Evolutionary conservation across 1,284 basidiomycete species (phyloP).

Genomic region (Fomes fomentarius): DNA sequence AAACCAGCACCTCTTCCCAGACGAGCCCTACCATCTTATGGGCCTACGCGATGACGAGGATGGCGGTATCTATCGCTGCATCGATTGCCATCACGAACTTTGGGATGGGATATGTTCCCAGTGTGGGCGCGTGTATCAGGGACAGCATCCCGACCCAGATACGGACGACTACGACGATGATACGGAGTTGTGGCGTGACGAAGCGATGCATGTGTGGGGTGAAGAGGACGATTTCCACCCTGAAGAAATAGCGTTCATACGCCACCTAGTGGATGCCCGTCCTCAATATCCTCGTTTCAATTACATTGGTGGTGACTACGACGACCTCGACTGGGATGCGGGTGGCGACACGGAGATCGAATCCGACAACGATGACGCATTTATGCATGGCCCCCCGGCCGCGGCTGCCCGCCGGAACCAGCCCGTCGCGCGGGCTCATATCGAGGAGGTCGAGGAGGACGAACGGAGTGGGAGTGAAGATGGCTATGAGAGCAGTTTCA

Average conservation of each 20-base stretch:
- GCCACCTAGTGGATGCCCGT: not conserved
- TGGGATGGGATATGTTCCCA: slow-evolving; percentile 62
- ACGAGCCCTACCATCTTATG: slow-evolving; percentile 35
- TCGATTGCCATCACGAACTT: slow-evolving; percentile 77
- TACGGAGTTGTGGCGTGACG: slow-evolving; percentile 3
- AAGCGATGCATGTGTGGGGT: slow-evolving; percentile 16
- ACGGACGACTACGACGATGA: slow-evolving; percentile 11
- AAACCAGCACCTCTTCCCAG: slow-evolving; percentile 16
- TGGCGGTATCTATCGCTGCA: slow-evolving; percentile 70
- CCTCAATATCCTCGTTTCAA: not conserved
- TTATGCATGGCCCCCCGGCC: not conserved
- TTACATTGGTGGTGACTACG: too few relatives aligned
- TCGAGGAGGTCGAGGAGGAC: slow-evolving; percentile 21
- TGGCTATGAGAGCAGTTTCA: slow-evolving; percentile 54
- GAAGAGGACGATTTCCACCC: not conserved
- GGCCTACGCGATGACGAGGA: slow-evolving; percentile 74
- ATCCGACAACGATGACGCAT: not conserved
- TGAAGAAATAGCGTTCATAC: not conserved
- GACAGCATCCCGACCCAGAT: slow-evolving; percentile 38
- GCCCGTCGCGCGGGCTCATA: not conserved
- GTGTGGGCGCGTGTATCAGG: slow-evolving; percentile 62
- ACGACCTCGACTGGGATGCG: slow-evolving; percentile 6
- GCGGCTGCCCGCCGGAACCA: not conserved
- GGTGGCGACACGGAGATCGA: slow-evolving; percentile 13
- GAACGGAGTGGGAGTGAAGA: slow-evolving; percentile 32